These are phyloP conservation scores for Sorghum bicolor DNA, from an alignment of 176 grass and related monocot genomes.

Conservation along the genomic window DNA sequence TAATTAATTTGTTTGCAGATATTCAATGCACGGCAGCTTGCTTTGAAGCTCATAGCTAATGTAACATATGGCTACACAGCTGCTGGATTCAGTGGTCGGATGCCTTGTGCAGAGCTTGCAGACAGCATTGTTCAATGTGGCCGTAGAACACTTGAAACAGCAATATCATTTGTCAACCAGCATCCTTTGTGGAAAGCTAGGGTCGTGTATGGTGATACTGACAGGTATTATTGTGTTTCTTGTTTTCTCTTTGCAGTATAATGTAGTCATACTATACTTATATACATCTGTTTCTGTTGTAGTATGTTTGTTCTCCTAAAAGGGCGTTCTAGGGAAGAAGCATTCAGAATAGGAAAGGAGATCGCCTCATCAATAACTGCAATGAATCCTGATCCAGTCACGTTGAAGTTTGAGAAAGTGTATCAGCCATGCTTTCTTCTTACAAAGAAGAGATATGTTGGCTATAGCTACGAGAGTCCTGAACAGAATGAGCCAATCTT, in stretches of 20 bases:
- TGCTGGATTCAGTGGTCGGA: constrained; percentile 93
- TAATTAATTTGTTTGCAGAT: constrained; percentile 55
- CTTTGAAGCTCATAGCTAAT: constrained; percentile 95
- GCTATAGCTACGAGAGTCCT: constrained; percentile 89
- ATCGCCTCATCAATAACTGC: constrained; percentile 76
- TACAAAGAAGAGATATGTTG: constrained; percentile 96
- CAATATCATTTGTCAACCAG: constrained; percentile 83
- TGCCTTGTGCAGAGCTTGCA: constrained; percentile 97
- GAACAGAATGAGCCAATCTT: constrained; percentile 69
- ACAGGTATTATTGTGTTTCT: constrained; percentile 62
- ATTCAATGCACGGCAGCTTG: constrained; percentile 96
- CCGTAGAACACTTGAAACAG: constrained; percentile 89
- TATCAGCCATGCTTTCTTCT: constrained; percentile 96
- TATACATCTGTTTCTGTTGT: constrained; percentile 32
- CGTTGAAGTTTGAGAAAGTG: constrained; percentile 91
- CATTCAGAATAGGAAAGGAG: constrained; percentile 91
- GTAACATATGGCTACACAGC: constrained; percentile 98
- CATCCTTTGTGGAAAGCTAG: constrained; percentile 83
- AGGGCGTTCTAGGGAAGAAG: constrained; percentile 78
- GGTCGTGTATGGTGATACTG: constrained; percentile 98
- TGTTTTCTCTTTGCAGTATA: constrained; percentile 19
- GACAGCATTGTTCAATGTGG: constrained; percentile 99
- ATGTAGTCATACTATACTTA: constrained; percentile 13
- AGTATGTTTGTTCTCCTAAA: constrained; percentile 96
- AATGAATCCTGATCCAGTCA: constrained; percentile 84